Conservation (phyloP, 1,284 basidiomycete species). For the Cutaneotrichosporon sp. region DNA sequence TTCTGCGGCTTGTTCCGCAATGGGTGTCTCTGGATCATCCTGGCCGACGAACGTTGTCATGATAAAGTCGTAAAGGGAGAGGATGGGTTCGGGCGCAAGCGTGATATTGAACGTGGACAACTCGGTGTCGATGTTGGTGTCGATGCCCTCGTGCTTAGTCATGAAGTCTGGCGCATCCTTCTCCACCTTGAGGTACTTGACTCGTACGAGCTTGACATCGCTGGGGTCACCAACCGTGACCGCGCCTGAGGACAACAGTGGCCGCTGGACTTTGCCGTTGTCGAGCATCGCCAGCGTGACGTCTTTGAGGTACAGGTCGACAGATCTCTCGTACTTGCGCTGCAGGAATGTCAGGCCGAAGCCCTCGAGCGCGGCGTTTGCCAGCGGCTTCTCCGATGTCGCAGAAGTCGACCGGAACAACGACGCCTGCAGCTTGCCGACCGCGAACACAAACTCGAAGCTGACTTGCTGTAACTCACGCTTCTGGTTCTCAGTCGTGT, state of each 20-base stretch:
- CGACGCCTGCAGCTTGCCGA: conserved; percentile 80
- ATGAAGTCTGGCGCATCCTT: conserved; percentile 83
- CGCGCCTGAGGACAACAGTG: conserved; percentile 73
- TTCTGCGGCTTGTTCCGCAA: conserved; percentile 7
- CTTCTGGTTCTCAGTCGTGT: conserved; percentile 55
- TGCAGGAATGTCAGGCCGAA: conserved; percentile 75
- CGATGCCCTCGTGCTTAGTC: conserved; percentile 78
- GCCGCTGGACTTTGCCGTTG: conserved; percentile 58
- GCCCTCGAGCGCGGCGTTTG: conserved; percentile 74
- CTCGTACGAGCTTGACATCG: conserved; percentile 71
- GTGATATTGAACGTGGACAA: conserved; percentile 91
- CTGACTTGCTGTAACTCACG: conserved; percentile 72
- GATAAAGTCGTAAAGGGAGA: conserved; percentile 93
- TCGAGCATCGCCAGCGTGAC: conserved; percentile 60
- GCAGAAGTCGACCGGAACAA: conserved; percentile 63
- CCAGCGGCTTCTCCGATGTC: conserved; percentile 58
- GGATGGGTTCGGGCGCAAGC: conserved; percentile 85
- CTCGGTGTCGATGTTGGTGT: conserved; percentile 83
- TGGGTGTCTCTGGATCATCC: conserved; percentile 28
- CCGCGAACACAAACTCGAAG: conserved; percentile 86
- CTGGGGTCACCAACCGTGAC: conserved; percentile 49
- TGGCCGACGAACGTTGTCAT: conserved; percentile 89
- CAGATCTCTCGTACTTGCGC: conserved; percentile 82
- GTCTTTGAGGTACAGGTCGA: conserved; percentile 77
- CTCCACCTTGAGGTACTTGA: conserved; percentile 79